phyloP scores from a whole-genome alignment of 305 asterid species.

The Fraxinus albicans region DNA sequence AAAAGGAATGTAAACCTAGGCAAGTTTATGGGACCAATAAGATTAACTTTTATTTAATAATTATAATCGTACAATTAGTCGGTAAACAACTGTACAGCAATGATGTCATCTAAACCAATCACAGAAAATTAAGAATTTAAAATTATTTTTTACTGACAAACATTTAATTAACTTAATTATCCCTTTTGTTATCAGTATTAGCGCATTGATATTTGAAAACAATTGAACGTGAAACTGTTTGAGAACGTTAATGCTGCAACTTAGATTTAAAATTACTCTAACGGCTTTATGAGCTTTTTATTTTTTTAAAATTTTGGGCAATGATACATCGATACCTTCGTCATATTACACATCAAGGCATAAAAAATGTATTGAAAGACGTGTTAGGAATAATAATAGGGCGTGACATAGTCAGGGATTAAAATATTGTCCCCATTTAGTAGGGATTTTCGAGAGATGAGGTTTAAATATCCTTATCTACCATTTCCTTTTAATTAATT shows the following conservation, averaged over 20 bases:
- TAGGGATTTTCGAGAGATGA: too few relatives aligned
- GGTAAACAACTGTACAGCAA: not conserved
- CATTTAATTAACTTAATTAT: not conserved
- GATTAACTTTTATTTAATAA: not conserved
- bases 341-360: too few relatives aligned
- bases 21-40: conserved; percentile 1
- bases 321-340: too few relatives aligned
- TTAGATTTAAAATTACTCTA: not conserved
- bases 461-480: too few relatives aligned
- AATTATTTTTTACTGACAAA: not conserved
- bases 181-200: not conserved
- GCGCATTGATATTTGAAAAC: not conserved
- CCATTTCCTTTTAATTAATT: too few relatives aligned
- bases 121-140: not conserved
- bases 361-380: too few relatives aligned
- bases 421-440: too few relatives aligned
- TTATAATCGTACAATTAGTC: not conserved
- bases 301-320: not conserved
- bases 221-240: not conserved
- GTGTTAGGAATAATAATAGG: too few relatives aligned
- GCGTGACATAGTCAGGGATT: too few relatives aligned
- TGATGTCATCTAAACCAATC: not conserved
- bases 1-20: conserved; percentile 21
- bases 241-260: not conserved
- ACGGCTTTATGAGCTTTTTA: not conserved